These are phyloP conservation scores for Fusarium tjaetaba DNA, from an alignment of 2,329 filamentous ascomycete species.

Conservation along the genomic window DNA sequence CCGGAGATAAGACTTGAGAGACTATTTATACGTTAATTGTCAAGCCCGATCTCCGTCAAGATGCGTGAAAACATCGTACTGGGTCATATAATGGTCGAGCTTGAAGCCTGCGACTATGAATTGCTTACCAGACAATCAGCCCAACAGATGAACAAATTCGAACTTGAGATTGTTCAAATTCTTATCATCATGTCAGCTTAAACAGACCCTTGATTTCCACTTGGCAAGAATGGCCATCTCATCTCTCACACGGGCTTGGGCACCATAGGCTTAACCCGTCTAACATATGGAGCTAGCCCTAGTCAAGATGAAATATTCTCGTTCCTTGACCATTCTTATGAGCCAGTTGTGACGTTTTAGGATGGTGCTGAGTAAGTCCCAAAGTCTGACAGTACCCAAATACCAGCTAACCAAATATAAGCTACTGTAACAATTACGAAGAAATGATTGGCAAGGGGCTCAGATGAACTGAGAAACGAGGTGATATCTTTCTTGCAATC, in stretches of 20 bases:
- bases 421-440: conserved; percentile 57
- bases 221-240: conserved; percentile 61
- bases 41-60: too few species aligned
- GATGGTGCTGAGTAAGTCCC: conserved; percentile 53
- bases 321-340: conserved; percentile 58
- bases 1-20: background rate
- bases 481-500: conserved; percentile 57
- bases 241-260: conserved; percentile 62
- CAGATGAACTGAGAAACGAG: conserved; percentile 53
- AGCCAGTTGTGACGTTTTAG: conserved; percentile 59
- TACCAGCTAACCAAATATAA: background rate
- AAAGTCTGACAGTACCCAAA: background rate
- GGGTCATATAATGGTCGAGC: background rate
- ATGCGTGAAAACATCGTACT: background rate
- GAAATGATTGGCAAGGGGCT: conserved; percentile 59
- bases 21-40: background rate
- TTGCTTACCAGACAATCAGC: background rate
- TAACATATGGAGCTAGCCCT: conserved; percentile 39
- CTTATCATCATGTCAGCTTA: background rate
- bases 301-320: conserved; percentile 59
- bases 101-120: background rate
- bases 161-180: too few species aligned
- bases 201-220: background rate
- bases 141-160: background rate
- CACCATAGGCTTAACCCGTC: conserved; percentile 55